A percentile compares a stretch with the other conserved stretches of the same genome.
Conservation (phyloP, 257 asterid species). For the Solanum piurae region DNA sequence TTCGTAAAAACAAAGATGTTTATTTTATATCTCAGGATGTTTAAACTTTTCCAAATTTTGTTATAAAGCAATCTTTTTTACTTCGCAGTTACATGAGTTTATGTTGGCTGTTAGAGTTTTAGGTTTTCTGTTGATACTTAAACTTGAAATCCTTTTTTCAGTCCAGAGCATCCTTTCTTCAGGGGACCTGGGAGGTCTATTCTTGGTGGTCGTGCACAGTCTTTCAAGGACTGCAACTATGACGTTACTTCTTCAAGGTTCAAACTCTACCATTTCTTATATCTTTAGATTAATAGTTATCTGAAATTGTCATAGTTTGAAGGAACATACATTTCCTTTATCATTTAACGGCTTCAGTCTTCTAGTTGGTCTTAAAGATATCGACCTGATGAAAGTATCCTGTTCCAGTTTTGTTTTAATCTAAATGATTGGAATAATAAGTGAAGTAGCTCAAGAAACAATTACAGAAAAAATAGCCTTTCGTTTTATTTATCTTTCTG, state of each 20-base stretch:
- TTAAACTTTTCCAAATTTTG: neutral
- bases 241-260: conserved; percentile 67
- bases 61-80: neutral
- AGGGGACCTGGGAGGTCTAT: conserved; percentile 80
- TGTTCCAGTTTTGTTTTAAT: neutral
- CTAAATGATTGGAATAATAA: neutral
- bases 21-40: neutral
- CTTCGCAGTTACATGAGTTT: neutral
- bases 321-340: neutral
- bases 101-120: neutral
- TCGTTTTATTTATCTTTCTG: neutral
- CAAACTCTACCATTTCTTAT: conserved; percentile 1
- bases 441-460: neutral
- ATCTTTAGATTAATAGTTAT: neutral
- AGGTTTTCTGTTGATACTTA: neutral
- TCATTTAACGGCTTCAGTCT: neutral
- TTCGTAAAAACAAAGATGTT: neutral
- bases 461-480: neutral
- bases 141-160: conserved; percentile 13
- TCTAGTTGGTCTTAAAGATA: neutral
- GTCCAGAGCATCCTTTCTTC: conserved; percentile 75
- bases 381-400: neutral
- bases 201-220: conserved; percentile 65
- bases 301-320: neutral
- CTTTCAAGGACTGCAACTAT: conserved; percentile 43